Base-by-base conservation (phyloP, 495 filamentous ascomycete species). In the Aspergillus sclerotioniger region DNA sequence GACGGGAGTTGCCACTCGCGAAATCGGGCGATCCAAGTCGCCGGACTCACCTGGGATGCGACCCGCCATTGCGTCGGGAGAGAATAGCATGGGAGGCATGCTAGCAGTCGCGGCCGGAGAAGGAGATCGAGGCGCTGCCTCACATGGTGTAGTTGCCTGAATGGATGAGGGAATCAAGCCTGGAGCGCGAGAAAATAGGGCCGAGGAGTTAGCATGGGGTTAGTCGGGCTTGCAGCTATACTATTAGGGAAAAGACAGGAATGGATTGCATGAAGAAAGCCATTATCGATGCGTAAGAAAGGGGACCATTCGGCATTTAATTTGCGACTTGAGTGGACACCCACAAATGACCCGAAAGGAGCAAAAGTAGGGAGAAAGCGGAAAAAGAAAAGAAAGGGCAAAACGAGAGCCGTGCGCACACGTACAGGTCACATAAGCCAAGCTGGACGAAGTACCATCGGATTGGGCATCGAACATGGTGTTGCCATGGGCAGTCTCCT, bases 381-480 rank as follows among this genome's bases (percentile, higher is more conserved):
- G 39, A 35, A 50, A 35, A 46, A 44, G 20, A 49, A 46, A 55
- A 52, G 17, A 59, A 54, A 66, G 21, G 43, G 31, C 15, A 54
- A 55, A 41, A 13, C 51, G 25, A 47, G 48, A 29, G 15, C 25
- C 5, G 39, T 31, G 41, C 20, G 35, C 46, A 39, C 19, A 67
- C 76, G 56, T 72, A 79, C 76, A 75, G 60, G 62, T 71, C 56
- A 65, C 56, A 64, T 68, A 71, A 54, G 69, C 67, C 64, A 67
- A 56, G 60, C 65, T 64, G 17, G 70, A 67, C 21, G 64, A 63
- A 59, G 54, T 60, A 66, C 68, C 63, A 67, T 70, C 71, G 56
- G 56, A 61, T 63, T 71, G 71, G 61, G 64, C 66, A 69, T 72
- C 70, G 66, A 72, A 66, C 74, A 77, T 77, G 61, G 67, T 72